Evolutionary conservation across 441 rosid species (phyloP).

Genomic region (Syzygium syzygioides): DNA sequence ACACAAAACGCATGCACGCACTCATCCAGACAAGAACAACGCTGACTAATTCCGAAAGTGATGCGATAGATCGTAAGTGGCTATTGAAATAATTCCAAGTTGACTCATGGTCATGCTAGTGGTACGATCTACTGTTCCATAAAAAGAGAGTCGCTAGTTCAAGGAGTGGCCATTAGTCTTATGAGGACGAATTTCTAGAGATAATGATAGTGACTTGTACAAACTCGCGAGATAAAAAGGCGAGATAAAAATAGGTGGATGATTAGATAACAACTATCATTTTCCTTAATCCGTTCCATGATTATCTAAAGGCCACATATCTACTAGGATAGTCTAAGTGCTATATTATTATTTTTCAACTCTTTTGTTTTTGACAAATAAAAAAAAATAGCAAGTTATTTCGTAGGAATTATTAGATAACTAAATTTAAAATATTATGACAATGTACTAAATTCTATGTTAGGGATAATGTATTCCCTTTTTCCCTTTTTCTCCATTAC

Average conservation of each 20-base stretch:
- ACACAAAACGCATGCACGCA: neutral
- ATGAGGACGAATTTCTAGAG: neutral
- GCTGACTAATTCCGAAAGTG: neutral
- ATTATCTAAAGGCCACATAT: neutral
- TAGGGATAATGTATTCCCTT: neutral
- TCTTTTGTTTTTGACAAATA: neutral
- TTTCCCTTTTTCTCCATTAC: too few relatives aligned
- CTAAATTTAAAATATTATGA: neutral
- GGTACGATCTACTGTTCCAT: neutral
- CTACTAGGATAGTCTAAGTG: neutral
- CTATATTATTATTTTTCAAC: neutral
- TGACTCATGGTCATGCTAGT: neutral
- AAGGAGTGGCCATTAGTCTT: neutral
- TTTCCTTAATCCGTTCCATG: neutral
- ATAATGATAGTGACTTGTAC: neutral
- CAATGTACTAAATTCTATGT: neutral
- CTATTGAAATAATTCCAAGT: neutral
- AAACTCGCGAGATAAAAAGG: neutral
- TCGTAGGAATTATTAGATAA: neutral
- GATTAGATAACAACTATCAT: neutral
- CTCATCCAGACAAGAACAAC: neutral
- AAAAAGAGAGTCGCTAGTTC: too few relatives aligned
- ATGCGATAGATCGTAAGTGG: neutral
- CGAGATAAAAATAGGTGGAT: neutral
- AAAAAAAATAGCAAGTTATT: neutral